Evolutionary conservation across 805 yeast genomes (phyloP).

Genomic region (Kodamaea kakaduensis): DNA sequence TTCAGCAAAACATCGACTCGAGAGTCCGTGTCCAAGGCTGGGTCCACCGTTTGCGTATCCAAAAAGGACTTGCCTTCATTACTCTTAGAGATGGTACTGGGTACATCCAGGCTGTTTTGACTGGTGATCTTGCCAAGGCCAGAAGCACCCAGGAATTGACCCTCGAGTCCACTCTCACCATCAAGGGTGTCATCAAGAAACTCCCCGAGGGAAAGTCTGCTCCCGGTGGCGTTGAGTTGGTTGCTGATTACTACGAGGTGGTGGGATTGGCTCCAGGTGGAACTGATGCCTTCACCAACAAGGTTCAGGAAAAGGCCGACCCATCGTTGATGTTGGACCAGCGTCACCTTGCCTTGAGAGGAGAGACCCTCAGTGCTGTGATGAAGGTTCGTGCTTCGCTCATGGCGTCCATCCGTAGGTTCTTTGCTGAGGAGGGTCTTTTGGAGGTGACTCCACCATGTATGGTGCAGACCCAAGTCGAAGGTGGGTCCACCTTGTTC

Average conservation of each 20-base stretch:
- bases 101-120: slow-evolving; percentile 76
- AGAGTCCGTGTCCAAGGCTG: slow-evolving; percentile 88
- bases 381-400: slow-evolving; percentile 91
- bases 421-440: slow-evolving; percentile 67
- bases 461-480: slow-evolving; percentile 99
- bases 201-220: slow-evolving; percentile 96
- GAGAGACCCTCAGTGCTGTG: slow-evolving; percentile 88
- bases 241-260: slow-evolving; percentile 84
- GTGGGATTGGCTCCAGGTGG: slow-evolving; percentile 96
- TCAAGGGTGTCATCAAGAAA: slow-evolving; percentile 76
- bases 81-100: slow-evolving; percentile 97
- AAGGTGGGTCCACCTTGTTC: slow-evolving; percentile 97
- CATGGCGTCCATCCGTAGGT: slow-evolving; percentile 68
- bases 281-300: slow-evolving; percentile 91
- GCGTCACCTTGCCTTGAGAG: slow-evolving; percentile 94
- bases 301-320: slow-evolving; percentile 89
- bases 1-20: slow-evolving; percentile 53
- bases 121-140: slow-evolving; percentile 91
- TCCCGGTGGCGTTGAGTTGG: slow-evolving; percentile 94
- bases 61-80: slow-evolving; percentile 86
- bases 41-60: slow-evolving; percentile 91
- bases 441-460: slow-evolving; percentile 98
- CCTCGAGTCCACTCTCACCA: slow-evolving; percentile 75
- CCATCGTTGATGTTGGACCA: slow-evolving; percentile 89
- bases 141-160: slow-evolving; percentile 81